A percentile compares a stretch with the other conserved stretches of the same genome.
phyloP scores from a whole-genome alignment of 2,329 filamentous ascomycete species.

The Alternaria novae-zelandiae region DNA sequence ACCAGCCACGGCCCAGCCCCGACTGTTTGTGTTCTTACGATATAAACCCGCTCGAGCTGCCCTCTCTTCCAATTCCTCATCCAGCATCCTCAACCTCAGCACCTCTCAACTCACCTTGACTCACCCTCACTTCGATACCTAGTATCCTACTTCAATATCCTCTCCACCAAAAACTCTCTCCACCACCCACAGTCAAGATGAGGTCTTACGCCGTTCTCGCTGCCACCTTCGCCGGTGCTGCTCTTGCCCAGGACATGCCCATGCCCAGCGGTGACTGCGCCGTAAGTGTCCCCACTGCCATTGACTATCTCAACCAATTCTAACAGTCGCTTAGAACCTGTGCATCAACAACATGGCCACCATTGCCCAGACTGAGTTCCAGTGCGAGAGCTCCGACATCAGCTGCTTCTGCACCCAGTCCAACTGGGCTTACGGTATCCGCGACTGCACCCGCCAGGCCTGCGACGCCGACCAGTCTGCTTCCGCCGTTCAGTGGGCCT shows the following conservation, averaged over 20 bases:
- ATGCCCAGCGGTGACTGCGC: slow-evolving; percentile 34
- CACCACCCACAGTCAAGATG: slow-evolving; percentile 37
- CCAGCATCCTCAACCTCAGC: slow-evolving; percentile 18
- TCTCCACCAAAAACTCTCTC: slow-evolving; percentile 13
- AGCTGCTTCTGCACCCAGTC: slow-evolving; percentile 54
- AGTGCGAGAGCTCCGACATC: slow-evolving; percentile 48
- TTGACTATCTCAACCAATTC: neutral
- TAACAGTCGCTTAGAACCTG: slow-evolving; percentile 37
- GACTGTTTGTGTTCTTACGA: slow-evolving; percentile 8
- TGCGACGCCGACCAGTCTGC: slow-evolving; percentile 41
- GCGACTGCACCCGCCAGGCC: slow-evolving; percentile 55
- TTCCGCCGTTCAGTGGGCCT: slow-evolving; percentile 43
- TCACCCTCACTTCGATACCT: slow-evolving; percentile 16
- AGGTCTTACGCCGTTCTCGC: slow-evolving; percentile 49
- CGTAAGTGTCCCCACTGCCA: slow-evolving; percentile 37
- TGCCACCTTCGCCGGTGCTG: slow-evolving; percentile 38
- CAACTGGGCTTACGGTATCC: slow-evolving; percentile 56
- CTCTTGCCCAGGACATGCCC: slow-evolving; percentile 41
- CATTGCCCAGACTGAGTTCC: slow-evolving; percentile 48
- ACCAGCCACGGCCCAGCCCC: slow-evolving; percentile 23
- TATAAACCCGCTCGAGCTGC: slow-evolving; percentile 24
- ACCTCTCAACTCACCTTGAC: slow-evolving; percentile 17
- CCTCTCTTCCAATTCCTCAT: slow-evolving; percentile 3
- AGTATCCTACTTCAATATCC: slow-evolving; percentile 23
- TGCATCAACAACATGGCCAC: slow-evolving; percentile 57